Conservation (phyloP, 202 grass and related monocot genomes). For the Miscanthus sacchariflorus region DNA sequence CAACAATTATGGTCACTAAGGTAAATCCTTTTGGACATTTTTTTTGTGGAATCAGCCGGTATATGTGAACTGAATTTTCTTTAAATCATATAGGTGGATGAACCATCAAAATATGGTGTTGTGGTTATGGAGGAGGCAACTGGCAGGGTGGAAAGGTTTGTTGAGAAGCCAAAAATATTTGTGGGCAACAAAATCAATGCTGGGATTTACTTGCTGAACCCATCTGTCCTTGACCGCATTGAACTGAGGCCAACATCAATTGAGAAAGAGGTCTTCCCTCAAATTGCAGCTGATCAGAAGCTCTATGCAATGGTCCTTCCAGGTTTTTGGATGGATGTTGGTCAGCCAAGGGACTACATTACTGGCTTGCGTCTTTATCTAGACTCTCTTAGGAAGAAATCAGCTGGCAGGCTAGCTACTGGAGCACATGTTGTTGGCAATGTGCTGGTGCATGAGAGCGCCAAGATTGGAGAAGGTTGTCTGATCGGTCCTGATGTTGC, state of each 20-base stretch:
- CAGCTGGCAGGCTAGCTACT: conserved; percentile 46
- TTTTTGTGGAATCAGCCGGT: neutral
- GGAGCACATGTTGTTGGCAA: conserved; percentile 74
- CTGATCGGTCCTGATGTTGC: conserved; percentile 86
- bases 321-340: conserved; percentile 89
- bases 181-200: conserved; percentile 88
- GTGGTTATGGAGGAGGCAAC: conserved; percentile 75
- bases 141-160: conserved; percentile 71
- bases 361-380: conserved; percentile 75
- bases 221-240: conserved; percentile 72
- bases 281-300: conserved; percentile 64
- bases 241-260: conserved; percentile 79
- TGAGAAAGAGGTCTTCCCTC: conserved; percentile 80
- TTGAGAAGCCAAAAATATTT: conserved; percentile 85
- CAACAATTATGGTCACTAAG: conserved; percentile 91
- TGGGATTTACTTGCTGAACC: conserved; percentile 84
- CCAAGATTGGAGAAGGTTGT: conserved; percentile 76
- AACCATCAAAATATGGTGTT: conserved; percentile 87
- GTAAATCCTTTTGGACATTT: conserved; percentile 48
- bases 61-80: conserved; percentile 15
- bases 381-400: conserved; percentile 69
- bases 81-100: conserved; percentile 61
- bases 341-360: conserved; percentile 79
- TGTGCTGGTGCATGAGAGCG: conserved; percentile 68
- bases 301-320: conserved; percentile 71